Base-by-base conservation (phyloP, 2,329 filamentous ascomycete genomes). In the Aspergillus aculeatus region DNA sequence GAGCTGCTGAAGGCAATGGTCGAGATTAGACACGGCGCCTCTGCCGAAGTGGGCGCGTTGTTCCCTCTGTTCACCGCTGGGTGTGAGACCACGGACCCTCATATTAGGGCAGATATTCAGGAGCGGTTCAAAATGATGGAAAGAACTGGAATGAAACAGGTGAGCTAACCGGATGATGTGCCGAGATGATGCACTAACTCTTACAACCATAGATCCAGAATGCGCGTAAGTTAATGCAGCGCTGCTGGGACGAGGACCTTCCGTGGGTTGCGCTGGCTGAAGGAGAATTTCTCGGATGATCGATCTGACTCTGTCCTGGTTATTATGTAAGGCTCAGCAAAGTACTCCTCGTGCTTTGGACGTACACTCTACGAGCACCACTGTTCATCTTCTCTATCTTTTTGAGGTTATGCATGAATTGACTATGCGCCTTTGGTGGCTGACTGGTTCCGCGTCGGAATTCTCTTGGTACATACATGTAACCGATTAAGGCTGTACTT, bases 61-160 rank as follows among this genome's bases (percentile, higher is more conserved):
- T 93, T 95, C 64, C 91, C 91, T 0, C 86, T 95, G 77, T 95
- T 95, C 73, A 90, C 89, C 1, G 91, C 91, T 1, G 91, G 91
- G 0, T 93, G 90, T 65, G 89, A 95, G 72, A 86, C 87, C 1
- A 77, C 78, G 57, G 83, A 86, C 52, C 68, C 78, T 35, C 75
- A 74, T 2, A 84, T 89, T 66, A 80, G 86, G 53, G 76, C 77
- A 24, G 81, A 85, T 68, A 85, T 94, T 41, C 77, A 90, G 68
- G 83, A 86, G 65, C 81, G 90, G 51, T 81, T 95, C 69, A 80
- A 81, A 70, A 82, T 82, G 19, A 84, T 91, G 1, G 90, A 94
- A 75, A 85, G 83, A 5, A 87, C 88, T 63, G 91, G 90, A 4
- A 87, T 94, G 85, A 89, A 85, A 62, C 90, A 94, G 80, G 89